Conservation (phyloP, 257 asterid species). For the Plantago major region DNA sequence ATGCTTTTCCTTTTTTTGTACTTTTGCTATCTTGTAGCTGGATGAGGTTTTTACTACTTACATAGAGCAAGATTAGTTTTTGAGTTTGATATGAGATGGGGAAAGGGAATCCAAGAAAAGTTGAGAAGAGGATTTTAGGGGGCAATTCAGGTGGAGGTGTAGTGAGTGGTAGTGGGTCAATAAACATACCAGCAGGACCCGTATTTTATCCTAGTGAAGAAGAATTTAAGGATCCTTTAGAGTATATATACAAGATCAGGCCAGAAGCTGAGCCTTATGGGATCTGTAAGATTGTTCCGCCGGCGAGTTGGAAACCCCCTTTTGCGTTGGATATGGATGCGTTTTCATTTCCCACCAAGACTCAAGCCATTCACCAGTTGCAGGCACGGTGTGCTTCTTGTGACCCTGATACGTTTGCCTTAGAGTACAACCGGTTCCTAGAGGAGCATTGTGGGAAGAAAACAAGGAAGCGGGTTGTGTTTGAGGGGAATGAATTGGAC, state of each 20-base stretch:
- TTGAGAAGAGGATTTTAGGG: constrained; percentile 68
- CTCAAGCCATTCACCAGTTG: constrained; percentile 91
- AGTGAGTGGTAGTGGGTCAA: constrained; percentile 40
- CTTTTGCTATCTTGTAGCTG: constrained; percentile 23
- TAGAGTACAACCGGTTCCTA: constrained; percentile 76
- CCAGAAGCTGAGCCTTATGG: constrained; percentile 94
- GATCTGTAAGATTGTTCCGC: constrained; percentile 95
- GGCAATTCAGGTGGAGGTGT: constrained; percentile 40
- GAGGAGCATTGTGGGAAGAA: constrained; percentile 81
- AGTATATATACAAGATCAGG: constrained; percentile 83
- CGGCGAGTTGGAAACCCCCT: constrained; percentile 80
- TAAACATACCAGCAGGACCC: constrained; percentile 78
- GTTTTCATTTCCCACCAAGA: constrained; percentile 78
- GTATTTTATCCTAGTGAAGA: constrained; percentile 82
- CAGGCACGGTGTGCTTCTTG: constrained; percentile 83
- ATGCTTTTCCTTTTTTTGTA: neutral
- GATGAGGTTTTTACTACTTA: neutral
- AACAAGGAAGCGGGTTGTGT: constrained; percentile 63
- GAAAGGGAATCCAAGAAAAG: constrained; percentile 80
- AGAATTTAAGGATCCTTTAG: constrained; percentile 88
- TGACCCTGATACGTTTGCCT: constrained; percentile 74
- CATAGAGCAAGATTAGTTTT: constrained; percentile 3
- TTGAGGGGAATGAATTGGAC: constrained; percentile 81
- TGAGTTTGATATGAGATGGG: constrained; percentile 37
- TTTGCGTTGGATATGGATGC: constrained; percentile 67